phyloP scores from a whole-genome alignment of 2,329 filamentous ascomycete species.

The Fusarium sp. region DNA sequence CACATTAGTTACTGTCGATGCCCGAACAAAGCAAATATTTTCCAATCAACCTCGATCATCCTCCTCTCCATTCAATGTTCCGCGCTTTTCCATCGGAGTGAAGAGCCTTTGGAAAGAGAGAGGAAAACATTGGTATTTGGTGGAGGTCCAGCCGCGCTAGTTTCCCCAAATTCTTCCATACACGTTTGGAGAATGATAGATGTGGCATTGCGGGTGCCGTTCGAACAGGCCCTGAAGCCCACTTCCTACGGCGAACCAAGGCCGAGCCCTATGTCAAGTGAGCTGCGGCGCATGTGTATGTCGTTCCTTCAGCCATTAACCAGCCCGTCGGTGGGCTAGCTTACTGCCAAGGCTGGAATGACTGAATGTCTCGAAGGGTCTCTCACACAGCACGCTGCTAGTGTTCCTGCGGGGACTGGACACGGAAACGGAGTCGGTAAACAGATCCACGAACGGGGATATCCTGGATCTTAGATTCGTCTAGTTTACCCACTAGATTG shows the following conservation, averaged over 20 bases:
- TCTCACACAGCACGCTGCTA: slow-evolving; percentile 16
- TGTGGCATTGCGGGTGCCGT: slow-evolving; percentile 39
- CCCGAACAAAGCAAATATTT: slow-evolving; percentile 30
- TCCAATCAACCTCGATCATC: not conserved
- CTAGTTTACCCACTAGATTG: not conserved
- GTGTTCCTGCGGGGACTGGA: slow-evolving; percentile 11
- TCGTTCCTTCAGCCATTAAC: slow-evolving; percentile 36
- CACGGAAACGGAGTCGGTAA: slow-evolving; percentile 21
- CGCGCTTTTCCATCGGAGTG: not conserved
- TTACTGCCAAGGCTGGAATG: slow-evolving; percentile 15
- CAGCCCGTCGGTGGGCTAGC: slow-evolving; percentile 30
- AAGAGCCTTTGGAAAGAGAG: not conserved
- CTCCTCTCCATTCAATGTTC: not conserved
- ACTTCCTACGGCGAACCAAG: slow-evolving; percentile 32
- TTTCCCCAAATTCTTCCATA: slow-evolving; percentile 32
- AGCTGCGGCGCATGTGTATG: slow-evolving; percentile 45
- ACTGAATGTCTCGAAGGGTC: slow-evolving; percentile 4
- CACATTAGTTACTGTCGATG: slow-evolving; percentile 26
- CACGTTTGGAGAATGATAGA: slow-evolving; percentile 30
- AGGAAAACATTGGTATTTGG: slow-evolving; percentile 8
- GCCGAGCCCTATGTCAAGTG: slow-evolving; percentile 44
- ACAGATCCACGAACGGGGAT: slow-evolving; percentile 9
- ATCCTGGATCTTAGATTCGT: slow-evolving; percentile 3
- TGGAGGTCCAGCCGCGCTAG: slow-evolving; percentile 14
- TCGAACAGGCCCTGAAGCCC: slow-evolving; percentile 33